Conservation (phyloP, 176 grass and related monocot species). For the Triticum aestivum region DNA sequence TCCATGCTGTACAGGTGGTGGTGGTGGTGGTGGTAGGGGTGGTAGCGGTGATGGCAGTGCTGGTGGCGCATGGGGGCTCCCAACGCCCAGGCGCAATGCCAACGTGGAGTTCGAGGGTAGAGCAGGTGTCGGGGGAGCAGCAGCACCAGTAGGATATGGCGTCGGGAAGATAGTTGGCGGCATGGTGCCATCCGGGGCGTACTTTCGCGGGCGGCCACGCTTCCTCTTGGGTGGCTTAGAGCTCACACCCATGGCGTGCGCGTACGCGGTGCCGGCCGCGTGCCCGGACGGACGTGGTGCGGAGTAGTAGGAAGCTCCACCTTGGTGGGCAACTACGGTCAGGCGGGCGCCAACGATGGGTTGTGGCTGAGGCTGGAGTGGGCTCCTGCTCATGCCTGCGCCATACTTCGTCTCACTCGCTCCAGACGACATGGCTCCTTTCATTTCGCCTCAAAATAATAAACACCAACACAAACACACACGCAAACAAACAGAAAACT, state of each 20-base stretch:
- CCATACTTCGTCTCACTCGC: constrained; percentile 26
- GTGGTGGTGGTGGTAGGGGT: too few species aligned
- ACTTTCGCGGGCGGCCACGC: constrained; percentile 66
- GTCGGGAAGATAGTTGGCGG: constrained; percentile 23
- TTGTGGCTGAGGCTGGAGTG: constrained; percentile 26
- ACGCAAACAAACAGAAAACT: background rate
- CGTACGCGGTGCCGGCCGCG: background rate
- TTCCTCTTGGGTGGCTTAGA: constrained; percentile 42
- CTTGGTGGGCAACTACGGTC: constrained; percentile 20
- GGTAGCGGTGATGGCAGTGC: background rate
- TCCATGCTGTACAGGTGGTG: background rate
- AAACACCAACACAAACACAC: background rate
- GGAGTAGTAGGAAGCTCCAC: background rate
- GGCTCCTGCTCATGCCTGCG: constrained; percentile 29
- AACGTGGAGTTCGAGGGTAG: background rate
- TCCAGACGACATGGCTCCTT: constrained; percentile 38
- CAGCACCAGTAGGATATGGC: background rate
- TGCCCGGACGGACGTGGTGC: background rate
- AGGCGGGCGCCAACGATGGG: background rate
- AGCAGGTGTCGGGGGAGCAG: background rate
- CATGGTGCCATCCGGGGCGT: constrained; percentile 24
- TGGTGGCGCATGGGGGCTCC: background rate
- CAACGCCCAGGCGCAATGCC: background rate
- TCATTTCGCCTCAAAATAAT: background rate
- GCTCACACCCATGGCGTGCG: background rate